A percentile compares a stretch with the other conserved stretches of the same genome.
Conservation (phyloP, 2,329 filamentous ascomycete genomes). For the Emericellopsis cladophorae region DNA sequence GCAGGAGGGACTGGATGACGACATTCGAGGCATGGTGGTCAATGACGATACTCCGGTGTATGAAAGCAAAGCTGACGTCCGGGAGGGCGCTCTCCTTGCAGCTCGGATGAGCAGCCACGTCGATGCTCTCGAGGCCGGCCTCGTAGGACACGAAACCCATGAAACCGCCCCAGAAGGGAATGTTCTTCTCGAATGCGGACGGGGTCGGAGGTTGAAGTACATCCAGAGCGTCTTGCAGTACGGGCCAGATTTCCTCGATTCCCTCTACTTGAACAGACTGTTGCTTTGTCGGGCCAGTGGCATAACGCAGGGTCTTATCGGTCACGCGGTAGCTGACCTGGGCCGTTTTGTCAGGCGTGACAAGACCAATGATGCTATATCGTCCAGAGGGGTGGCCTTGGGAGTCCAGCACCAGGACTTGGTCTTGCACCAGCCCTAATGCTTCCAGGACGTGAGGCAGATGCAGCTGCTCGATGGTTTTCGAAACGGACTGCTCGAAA, state of each 20-base stretch:
- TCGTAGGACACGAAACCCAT: conserved; percentile 8
- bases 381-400: conserved; percentile 3
- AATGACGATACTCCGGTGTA: conserved; percentile 5
- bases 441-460: conserved; percentile 1
- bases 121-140: conserved; percentile 5
- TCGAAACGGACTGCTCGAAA: neutral
- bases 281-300: neutral
- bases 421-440: neutral
- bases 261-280: neutral
- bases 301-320: conserved; percentile 1
- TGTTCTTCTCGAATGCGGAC: neutral
- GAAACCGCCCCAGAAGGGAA: conserved; percentile 6
- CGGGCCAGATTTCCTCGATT: conserved; percentile 3
- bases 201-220: neutral
- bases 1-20: conserved; percentile 5
- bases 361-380: conserved; percentile 4
- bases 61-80: conserved; percentile 3
- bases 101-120: neutral
- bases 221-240: conserved; percentile 3
- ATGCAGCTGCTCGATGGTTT: neutral
- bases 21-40: conserved; percentile 3
- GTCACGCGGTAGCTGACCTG: conserved; percentile 4
- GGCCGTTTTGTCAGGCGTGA: conserved; percentile 1
- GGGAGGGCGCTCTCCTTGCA: neutral
- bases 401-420: conserved; percentile 4